Evolutionary conservation across 1,139 yeast species (phyloP).

Genomic region (Geotrichum aggregatum): DNA sequence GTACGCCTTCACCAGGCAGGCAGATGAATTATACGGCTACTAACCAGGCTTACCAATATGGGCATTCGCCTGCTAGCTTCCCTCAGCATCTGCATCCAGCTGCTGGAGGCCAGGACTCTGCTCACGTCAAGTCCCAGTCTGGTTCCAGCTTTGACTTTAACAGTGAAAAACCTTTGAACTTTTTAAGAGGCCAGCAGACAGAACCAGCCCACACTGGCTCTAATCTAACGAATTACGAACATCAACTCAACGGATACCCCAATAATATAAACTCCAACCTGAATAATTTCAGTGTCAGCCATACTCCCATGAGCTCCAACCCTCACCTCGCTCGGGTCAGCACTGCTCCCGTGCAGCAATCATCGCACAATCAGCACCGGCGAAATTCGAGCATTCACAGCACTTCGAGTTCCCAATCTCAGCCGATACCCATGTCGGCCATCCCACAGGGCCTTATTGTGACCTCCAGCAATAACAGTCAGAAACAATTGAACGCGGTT

Average conservation of each 20-base stretch:
- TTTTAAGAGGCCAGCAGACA: neutral
- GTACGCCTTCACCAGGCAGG: slow-evolving; percentile 2
- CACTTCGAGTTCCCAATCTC: neutral
- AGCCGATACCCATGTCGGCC: neutral
- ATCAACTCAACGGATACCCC: slow-evolving; percentile 6
- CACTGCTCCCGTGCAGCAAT: neutral
- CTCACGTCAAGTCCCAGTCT: slow-evolving; percentile 1
- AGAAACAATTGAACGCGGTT: neutral
- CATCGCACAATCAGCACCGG: neutral
- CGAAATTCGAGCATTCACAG: slow-evolving; percentile 7
- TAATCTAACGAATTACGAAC: slow-evolving; percentile 5
- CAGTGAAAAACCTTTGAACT: neutral
- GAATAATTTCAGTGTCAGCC: neutral
- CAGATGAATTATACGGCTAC: too few relatives aligned
- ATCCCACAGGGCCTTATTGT: neutral
- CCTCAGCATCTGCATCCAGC: neutral
- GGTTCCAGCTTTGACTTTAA: slow-evolving; percentile 13
- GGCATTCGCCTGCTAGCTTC: neutral
- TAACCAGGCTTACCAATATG: neutral
- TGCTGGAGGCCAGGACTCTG: neutral
- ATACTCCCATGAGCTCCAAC: neutral
- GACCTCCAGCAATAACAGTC: neutral
- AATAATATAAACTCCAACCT: neutral
- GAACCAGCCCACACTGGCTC: neutral
- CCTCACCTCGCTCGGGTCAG: slow-evolving; percentile 3